phyloP scores from a whole-genome alignment of 768 basidiomycete genomes.

The Paxillus rubicundulus region DNA sequence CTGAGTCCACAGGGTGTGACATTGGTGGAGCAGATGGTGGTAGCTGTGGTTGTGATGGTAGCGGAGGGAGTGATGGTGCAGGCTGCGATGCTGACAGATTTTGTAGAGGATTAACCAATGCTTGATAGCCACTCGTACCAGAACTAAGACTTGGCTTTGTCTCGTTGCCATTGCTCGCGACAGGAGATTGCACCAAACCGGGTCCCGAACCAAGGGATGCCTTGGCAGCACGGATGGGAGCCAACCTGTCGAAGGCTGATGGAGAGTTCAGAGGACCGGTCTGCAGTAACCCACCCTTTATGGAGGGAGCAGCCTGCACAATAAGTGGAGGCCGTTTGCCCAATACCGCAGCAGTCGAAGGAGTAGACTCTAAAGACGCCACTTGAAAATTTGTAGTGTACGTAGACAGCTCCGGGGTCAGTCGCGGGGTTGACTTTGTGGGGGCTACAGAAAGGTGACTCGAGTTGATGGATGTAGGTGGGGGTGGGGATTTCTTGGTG shows the following conservation, averaged over 20 bases:
- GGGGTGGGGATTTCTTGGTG: neutral
- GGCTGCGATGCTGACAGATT: neutral
- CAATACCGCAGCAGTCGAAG: neutral
- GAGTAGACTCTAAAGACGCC: neutral
- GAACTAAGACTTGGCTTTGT: neutral
- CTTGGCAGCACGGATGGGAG: slow-evolving; percentile 34
- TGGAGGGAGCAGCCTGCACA: slow-evolving; percentile 9
- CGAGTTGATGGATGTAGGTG: neutral
- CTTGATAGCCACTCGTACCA: neutral
- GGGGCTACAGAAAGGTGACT: neutral
- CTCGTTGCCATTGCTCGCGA: slow-evolving; percentile 1
- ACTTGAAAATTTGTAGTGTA: neutral
- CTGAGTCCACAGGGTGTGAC: slow-evolving; percentile 3
- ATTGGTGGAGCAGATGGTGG: neutral
- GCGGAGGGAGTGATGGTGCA: neutral
- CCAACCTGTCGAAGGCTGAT: slow-evolving; percentile 24
- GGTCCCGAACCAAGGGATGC: slow-evolving; percentile 18
- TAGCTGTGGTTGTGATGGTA: neutral
- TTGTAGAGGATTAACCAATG: neutral
- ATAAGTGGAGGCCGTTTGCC: slow-evolving; percentile 1
- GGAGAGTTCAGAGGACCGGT: slow-evolving; percentile 9
- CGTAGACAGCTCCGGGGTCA: neutral
- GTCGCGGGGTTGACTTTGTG: neutral
- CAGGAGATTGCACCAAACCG: slow-evolving; percentile 9
- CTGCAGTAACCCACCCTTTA: slow-evolving; percentile 21